Conservation (phyloP, 1,284 basidiomycete genomes). For the Boletus chippewaensis region DNA sequence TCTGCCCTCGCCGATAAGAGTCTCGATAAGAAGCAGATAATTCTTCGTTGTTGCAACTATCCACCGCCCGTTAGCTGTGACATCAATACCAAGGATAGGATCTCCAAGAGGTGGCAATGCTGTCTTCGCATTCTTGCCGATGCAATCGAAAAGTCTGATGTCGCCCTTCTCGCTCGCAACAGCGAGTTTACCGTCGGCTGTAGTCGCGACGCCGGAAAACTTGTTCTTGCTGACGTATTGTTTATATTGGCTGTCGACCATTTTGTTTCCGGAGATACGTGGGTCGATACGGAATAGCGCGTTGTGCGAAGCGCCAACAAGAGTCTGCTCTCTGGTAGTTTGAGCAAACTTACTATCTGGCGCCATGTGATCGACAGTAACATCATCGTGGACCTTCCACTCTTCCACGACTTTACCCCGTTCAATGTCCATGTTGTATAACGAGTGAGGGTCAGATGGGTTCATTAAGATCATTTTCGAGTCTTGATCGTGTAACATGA, state of each 20-base stretch:
- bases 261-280: conserved; percentile 82
- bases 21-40: conserved; percentile 93
- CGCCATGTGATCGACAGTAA: conserved; percentile 83
- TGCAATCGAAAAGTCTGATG: conserved; percentile 89
- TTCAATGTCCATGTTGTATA: conserved; percentile 93
- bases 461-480: conserved; percentile 94
- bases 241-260: conserved; percentile 94
- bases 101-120: conserved; percentile 94
- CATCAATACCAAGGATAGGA: conserved; percentile 92
- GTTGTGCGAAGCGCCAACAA: conserved; percentile 91
- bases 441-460: conserved; percentile 72
- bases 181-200: conserved; percentile 80
- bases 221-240: conserved; percentile 94
- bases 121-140: conserved; percentile 99
- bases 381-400: conserved; percentile 92
- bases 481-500: conserved; percentile 98
- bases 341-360: conserved; percentile 95
- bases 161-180: conserved; percentile 97
- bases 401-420: conserved; percentile 97
- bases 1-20: conserved; percentile 86
- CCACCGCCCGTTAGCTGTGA: conserved; percentile 90
- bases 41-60: conserved; percentile 95
- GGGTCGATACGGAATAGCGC: conserved; percentile 98
- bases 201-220: conserved; percentile 92
- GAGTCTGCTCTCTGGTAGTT: conserved; percentile 87